A percentile compares a stretch with the other conserved stretches of the same genome.
Conservation (phyloP, 2,329 filamentous ascomycete genomes). For the Aspergillus terreus region DNA sequence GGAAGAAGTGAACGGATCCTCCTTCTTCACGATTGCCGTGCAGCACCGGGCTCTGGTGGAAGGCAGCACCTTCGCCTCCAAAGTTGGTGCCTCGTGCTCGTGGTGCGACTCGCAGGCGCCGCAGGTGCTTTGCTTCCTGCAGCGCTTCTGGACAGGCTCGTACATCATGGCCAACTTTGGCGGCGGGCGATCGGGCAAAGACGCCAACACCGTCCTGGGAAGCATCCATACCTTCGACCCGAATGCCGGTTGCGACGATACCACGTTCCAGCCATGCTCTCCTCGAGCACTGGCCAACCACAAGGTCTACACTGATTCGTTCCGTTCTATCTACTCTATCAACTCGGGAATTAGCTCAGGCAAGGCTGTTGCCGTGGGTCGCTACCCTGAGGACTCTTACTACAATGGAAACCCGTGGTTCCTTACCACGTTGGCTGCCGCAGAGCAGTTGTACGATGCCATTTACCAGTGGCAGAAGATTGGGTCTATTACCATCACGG, state of each 20-base stretch:
- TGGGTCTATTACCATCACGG: slow-evolving; percentile 62
- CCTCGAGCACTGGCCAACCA: slow-evolving; percentile 67
- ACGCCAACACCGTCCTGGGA: slow-evolving; percentile 63
- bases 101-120: slow-evolving; percentile 64
- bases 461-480: slow-evolving; percentile 65
- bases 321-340: slow-evolving; percentile 66
- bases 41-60: slow-evolving; percentile 61
- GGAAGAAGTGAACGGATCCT: slow-evolving; percentile 74
- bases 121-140: slow-evolving; percentile 68
- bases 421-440: slow-evolving; percentile 69
- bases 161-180: slow-evolving; percentile 67
- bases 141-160: slow-evolving; percentile 65
- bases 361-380: slow-evolving; percentile 47
- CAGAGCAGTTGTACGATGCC: slow-evolving; percentile 76
- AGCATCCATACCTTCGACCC: slow-evolving; percentile 43
- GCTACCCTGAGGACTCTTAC: slow-evolving; percentile 70
- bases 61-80: slow-evolving; percentile 62
- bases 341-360: slow-evolving; percentile 28
- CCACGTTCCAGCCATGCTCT: slow-evolving; percentile 75
- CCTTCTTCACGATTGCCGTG: slow-evolving; percentile 71
- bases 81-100: slow-evolving; percentile 58
- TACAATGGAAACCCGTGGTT: slow-evolving; percentile 80
- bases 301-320: slow-evolving; percentile 71
- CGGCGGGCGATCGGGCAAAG: slow-evolving; percentile 63
- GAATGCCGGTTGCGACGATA: slow-evolving; percentile 30